These are phyloP conservation scores for Crithidia brevicula DNA, from an alignment of 208 protist genomes.

Conservation along the genomic window DNA sequence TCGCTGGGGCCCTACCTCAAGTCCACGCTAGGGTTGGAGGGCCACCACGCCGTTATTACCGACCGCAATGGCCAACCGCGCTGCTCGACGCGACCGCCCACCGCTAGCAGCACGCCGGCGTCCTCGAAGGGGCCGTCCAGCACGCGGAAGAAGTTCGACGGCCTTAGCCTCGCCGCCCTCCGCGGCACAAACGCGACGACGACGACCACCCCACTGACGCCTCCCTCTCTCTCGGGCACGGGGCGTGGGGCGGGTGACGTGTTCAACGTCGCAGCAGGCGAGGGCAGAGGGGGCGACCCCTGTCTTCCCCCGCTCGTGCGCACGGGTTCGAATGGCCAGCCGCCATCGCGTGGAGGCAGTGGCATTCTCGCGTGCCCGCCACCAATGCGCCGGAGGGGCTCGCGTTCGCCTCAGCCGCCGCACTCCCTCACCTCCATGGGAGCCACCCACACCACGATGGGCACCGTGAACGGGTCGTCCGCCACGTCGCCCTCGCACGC, in stretches of 20 bases:
- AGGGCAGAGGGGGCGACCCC: background rate
- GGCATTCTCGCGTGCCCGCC: background rate
- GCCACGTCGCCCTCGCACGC: constrained; percentile 3
- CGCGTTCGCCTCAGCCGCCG: background rate
- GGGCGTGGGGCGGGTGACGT: background rate
- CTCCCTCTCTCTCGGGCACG: background rate
- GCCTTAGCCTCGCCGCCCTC: constrained; percentile 2
- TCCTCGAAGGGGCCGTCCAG: constrained; percentile 10
- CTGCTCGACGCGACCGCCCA: constrained; percentile 27
- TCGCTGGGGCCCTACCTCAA: constrained; percentile 63
- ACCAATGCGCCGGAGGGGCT: background rate
- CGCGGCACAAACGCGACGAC: background rate
- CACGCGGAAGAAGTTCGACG: constrained; percentile 20
- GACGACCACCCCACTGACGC: background rate
- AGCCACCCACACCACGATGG: background rate
- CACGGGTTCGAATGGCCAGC: background rate
- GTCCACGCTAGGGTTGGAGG: constrained; percentile 46
- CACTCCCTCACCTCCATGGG: constrained; percentile 13
- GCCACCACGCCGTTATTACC: constrained; percentile 80
- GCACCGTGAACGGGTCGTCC: background rate
- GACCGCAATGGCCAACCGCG: constrained; percentile 51
- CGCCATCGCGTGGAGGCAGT: background rate
- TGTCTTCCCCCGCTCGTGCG: constrained; percentile 5
- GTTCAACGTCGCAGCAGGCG: background rate
- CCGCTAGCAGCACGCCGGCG: background rate